Conservation (phyloP, 768 basidiomycete species). For the Nidularia sp. region DNA sequence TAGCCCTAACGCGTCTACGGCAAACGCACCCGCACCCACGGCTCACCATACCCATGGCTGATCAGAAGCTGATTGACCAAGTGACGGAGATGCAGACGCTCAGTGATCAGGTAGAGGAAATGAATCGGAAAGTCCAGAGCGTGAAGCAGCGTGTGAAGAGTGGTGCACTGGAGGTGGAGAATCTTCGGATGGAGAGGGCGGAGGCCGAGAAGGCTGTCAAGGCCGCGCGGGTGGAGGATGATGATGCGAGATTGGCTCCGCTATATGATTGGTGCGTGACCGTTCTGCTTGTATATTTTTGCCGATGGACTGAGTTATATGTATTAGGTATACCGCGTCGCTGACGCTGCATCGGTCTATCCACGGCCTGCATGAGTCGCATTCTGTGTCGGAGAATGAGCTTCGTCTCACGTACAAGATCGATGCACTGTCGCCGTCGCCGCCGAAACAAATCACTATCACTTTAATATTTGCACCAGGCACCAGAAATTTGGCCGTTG, state of each 20-base stretch:
- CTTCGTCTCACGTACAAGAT: constrained; percentile 65
- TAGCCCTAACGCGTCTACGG: constrained; percentile 74
- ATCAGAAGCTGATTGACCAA: constrained; percentile 69
- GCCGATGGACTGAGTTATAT: background rate
- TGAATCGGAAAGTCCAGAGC: constrained; percentile 45
- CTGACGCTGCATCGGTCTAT: constrained; percentile 62
- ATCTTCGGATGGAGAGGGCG: constrained; percentile 52
- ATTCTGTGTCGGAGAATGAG: constrained; percentile 71
- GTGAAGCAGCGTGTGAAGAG: constrained; percentile 62
- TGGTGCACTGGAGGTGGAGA: constrained; percentile 52
- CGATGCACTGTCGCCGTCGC: constrained; percentile 18
- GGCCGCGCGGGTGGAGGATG: constrained; percentile 50
- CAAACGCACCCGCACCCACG: constrained; percentile 79
- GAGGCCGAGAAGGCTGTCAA: constrained; percentile 71
- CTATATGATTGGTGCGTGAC: constrained; percentile 65
- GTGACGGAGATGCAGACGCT: constrained; percentile 77
- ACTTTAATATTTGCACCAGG: constrained; percentile 68
- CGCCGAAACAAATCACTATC: constrained; percentile 39
- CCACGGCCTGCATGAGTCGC: constrained; percentile 53
- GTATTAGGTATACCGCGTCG: constrained; percentile 65
- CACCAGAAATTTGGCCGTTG: constrained; percentile 60
- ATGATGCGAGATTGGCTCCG: constrained; percentile 60
- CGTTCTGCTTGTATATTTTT: background rate
- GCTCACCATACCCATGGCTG: constrained; percentile 72
- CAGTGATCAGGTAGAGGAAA: constrained; percentile 56